phyloP scores from a whole-genome alignment of 1,139 yeast genomes.

The Nakaseomyces nivariensis region DNA sequence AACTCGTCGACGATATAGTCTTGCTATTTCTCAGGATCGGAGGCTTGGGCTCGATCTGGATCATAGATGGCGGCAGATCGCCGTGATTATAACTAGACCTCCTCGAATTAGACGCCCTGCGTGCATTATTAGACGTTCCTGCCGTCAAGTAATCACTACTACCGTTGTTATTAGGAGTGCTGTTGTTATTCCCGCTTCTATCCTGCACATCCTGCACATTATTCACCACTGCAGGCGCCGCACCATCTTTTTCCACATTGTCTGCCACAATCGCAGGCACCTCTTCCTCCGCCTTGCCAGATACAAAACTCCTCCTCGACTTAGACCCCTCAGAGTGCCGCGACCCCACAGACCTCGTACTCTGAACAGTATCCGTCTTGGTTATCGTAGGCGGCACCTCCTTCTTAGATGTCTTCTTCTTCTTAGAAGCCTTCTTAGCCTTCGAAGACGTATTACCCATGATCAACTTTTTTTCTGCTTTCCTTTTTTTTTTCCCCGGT shows the following conservation, averaged over 20 bases:
- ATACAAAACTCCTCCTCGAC: background rate
- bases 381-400: slow-evolving; percentile 35
- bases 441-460: slow-evolving; percentile 30
- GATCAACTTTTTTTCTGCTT: background rate
- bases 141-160: background rate
- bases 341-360: slow-evolving; percentile 41
- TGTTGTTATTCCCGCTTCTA: background rate
- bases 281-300: background rate
- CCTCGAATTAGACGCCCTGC: slow-evolving; percentile 28
- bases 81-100: slow-evolving; percentile 10
- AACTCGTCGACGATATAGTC: slow-evolving; percentile 11
- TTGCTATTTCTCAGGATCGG: slow-evolving; percentile 40
- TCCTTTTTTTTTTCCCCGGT: background rate
- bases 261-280: background rate
- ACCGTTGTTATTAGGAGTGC: background rate
- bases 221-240: no score
- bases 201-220: no score
- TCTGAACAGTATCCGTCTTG: slow-evolving; percentile 45
- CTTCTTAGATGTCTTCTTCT: slow-evolving; percentile 15
- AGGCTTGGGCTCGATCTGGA: slow-evolving; percentile 50
- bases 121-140: slow-evolving; percentile 21
- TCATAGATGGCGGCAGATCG: slow-evolving; percentile 51
- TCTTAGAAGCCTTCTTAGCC: slow-evolving; percentile 12
- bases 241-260: no score
- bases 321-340: slow-evolving; percentile 30